Conservation (phyloP, 441 rosid genomes). For the Erodium moschatum region DNA sequence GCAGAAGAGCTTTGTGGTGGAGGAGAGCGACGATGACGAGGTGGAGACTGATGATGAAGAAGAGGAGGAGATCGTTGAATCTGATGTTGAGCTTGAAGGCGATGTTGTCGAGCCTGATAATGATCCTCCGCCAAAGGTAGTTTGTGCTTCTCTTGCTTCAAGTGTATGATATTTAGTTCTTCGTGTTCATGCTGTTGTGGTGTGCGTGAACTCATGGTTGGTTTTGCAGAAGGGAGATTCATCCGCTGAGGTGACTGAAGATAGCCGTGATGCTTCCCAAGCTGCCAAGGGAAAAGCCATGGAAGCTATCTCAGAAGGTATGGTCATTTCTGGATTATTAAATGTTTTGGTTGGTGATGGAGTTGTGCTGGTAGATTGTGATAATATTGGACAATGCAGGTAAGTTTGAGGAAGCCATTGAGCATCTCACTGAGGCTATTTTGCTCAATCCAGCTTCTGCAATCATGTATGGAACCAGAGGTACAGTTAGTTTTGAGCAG, state of each 20-base stretch:
- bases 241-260: constrained; percentile 71
- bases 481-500: constrained; percentile 24
- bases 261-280: constrained; percentile 74
- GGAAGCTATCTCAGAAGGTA: constrained; percentile 78
- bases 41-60: constrained; percentile 45
- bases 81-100: constrained; percentile 88
- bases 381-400: constrained; percentile 32
- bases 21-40: constrained; percentile 72
- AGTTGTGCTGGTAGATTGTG: neutral
- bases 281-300: constrained; percentile 72
- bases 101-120: constrained; percentile 79
- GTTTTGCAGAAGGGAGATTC: constrained; percentile 68
- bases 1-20: constrained; percentile 60
- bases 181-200: too few relatives aligned
- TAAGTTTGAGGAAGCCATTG: constrained; percentile 72
- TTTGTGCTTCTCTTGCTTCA: too few relatives aligned
- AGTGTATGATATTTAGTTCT: too few relatives aligned
- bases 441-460: constrained; percentile 77
- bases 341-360: neutral
- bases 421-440: constrained; percentile 68
- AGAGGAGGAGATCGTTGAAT: constrained; percentile 76
- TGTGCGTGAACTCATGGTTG: neutral
- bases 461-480: constrained; percentile 86
- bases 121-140: constrained; percentile 89
- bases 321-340: neutral